A percentile compares a stretch with the other conserved stretches of the same genome.
Conservation (phyloP, 2,329 filamentous ascomycete species). For the Alternaria ethzedia region DNA sequence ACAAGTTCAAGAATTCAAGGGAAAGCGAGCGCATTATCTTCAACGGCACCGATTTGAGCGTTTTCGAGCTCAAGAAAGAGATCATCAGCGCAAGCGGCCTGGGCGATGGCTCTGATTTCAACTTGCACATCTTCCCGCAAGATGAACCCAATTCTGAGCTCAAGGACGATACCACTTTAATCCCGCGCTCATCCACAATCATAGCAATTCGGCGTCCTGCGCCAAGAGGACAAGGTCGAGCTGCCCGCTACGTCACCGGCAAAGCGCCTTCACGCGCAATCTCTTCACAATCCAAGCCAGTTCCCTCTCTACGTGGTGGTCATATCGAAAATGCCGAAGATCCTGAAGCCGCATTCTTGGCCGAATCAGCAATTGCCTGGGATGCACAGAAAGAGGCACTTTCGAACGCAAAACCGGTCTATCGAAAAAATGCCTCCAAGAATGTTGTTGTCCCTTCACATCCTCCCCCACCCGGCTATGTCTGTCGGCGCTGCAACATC, state of each 20-base stretch:
- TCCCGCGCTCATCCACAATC: conserved; percentile 92
- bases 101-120: conserved; percentile 95
- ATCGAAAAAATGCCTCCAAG: conserved; percentile 58
- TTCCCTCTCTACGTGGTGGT: too few species aligned
- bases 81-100: conserved; percentile 94
- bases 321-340: conserved; percentile 64
- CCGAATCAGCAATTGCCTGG: conserved; percentile 89
- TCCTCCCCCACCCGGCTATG: conserved; percentile 89
- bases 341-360: conserved; percentile 90
- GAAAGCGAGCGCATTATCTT: conserved; percentile 94
- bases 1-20: conserved; percentile 99
- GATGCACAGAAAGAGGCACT: conserved; percentile 91
- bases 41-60: conserved; percentile 95
- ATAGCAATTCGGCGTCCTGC: conserved; percentile 87
- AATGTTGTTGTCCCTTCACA: conserved; percentile 84
- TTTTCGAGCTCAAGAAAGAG: conserved; percentile 98
- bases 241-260: conserved; percentile 92
- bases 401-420: conserved; percentile 67
- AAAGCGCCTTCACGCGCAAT: conserved; percentile 65
- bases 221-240: conserved; percentile 83
- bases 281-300: too few species aligned
- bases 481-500: conserved; percentile 94
- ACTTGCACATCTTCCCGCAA: conserved; percentile 91
- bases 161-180: conserved; percentile 96
- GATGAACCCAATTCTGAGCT: conserved; percentile 89